Evolutionary conservation across 345 rosid genomes (phyloP).

Genomic region (Lenwebbia sp.): DNA sequence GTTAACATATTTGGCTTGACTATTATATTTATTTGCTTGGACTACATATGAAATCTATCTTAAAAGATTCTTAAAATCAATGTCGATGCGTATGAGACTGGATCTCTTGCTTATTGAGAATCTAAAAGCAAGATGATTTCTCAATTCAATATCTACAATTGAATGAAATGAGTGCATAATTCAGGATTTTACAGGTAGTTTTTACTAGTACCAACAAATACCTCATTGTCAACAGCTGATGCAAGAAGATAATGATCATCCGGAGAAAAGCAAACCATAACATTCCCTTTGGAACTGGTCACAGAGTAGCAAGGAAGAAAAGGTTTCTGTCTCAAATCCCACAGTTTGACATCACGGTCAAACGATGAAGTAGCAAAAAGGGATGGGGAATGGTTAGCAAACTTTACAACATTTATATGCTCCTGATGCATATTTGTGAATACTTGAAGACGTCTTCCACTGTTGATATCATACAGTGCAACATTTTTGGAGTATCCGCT

Average conservation of each 20-base stretch:
- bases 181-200: neutral
- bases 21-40: neutral
- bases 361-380: slow-evolving; percentile 94
- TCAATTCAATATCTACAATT: neutral
- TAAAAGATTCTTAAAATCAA: neutral
- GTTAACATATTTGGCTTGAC: neutral
- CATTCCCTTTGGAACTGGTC: slow-evolving; percentile 82
- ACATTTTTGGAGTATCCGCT: slow-evolving; percentile 90
- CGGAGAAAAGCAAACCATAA: slow-evolving; percentile 97
- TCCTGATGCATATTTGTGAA: slow-evolving; percentile 82
- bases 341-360: slow-evolving; percentile 78
- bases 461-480: slow-evolving; percentile 70
- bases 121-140: neutral
- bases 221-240: slow-evolving; percentile 98
- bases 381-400: slow-evolving; percentile 79
- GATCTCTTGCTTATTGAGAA: neutral
- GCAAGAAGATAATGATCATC: slow-evolving; percentile 94
- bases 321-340: slow-evolving; percentile 92
- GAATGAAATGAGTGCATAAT: neutral
- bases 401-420: slow-evolving; percentile 90
- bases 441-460: slow-evolving; percentile 62
- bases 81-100: neutral
- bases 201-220: slow-evolving; percentile 5
- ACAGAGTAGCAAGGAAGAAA: slow-evolving; percentile 66
- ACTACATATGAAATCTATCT: neutral